These are phyloP conservation scores for Linum trigynum DNA, from an alignment of 345 rosid species.

Conservation along the genomic window DNA sequence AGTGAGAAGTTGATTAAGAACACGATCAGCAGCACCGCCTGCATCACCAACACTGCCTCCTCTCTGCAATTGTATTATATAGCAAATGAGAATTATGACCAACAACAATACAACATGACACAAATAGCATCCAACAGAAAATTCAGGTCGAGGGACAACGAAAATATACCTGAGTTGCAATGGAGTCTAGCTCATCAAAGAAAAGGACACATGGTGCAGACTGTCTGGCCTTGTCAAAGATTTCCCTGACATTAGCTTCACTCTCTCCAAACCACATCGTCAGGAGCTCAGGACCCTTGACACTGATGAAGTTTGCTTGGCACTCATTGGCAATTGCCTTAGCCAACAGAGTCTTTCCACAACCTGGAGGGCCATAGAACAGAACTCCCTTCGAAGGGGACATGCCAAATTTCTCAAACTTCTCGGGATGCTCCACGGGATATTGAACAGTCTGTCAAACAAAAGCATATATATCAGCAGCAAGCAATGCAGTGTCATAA, in stretches of 20 bases:
- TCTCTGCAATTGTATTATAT: slow-evolving; percentile 29
- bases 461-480: not conserved
- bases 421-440: slow-evolving; percentile 82
- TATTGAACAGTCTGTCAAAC: slow-evolving; percentile 52
- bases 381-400: slow-evolving; percentile 72
- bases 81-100: not conserved
- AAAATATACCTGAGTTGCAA: slow-evolving; percentile 57
- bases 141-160: not conserved
- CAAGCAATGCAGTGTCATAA: not conserved
- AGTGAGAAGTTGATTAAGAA: slow-evolving; percentile 57
- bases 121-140: not conserved
- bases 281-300: slow-evolving; percentile 66
- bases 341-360: slow-evolving; percentile 61
- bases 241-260: slow-evolving; percentile 66
- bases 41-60: slow-evolving; percentile 58
- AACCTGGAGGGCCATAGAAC: slow-evolving; percentile 67
- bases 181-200: slow-evolving; percentile 74
- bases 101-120: not conserved
- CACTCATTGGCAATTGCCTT: slow-evolving; percentile 65
- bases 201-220: slow-evolving; percentile 73
- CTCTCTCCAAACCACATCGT: slow-evolving; percentile 84
- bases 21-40: slow-evolving; percentile 66
- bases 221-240: slow-evolving; percentile 60
- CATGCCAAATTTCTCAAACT: slow-evolving; percentile 70
- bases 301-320: slow-evolving; percentile 65